Evolutionary conservation across 139 green algal genomes (phyloP).

Genomic region (Chlamydomonas urium): DNA sequence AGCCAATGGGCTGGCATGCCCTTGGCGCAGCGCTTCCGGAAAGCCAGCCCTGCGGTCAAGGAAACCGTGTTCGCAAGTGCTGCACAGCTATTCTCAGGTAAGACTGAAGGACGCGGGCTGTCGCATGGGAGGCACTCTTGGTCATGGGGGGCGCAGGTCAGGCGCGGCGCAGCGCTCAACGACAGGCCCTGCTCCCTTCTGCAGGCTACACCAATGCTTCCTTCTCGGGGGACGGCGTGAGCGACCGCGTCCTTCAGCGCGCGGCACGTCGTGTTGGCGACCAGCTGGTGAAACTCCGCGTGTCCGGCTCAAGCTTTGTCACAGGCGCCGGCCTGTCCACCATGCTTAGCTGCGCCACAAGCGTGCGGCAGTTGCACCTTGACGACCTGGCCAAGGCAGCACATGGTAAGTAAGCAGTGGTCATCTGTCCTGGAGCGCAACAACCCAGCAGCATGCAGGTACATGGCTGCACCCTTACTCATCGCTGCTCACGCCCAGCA

Average conservation of each 20-base stretch:
- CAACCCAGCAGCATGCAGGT: too few relatives aligned
- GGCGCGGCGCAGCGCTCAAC: too few relatives aligned
- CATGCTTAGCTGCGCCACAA: constrained; percentile 17
- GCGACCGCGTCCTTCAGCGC: constrained; percentile 29
- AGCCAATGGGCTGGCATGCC: constrained; percentile 29
- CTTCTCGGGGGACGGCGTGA: constrained; percentile 42
- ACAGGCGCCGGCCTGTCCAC: constrained; percentile 33
- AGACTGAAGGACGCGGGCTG: too few relatives aligned
- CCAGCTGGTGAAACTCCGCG: constrained; percentile 21
- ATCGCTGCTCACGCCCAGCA: too few relatives aligned
- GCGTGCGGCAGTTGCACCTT: constrained; percentile 30
- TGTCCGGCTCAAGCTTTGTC: constrained; percentile 21
- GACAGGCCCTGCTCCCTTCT: too few relatives aligned
- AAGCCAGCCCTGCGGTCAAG: constrained; percentile 21
- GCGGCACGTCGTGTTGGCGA: constrained; percentile 17
- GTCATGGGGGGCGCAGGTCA: too few relatives aligned
- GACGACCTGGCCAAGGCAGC: constrained; percentile 20
- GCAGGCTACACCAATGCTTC: constrained; percentile 45
- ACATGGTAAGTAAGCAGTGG: constrained; percentile 8
- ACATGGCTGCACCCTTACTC: too few relatives aligned
- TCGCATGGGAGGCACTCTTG: too few relatives aligned
- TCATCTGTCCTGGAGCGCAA: too few relatives aligned
- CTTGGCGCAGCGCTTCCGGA: constrained; percentile 32
- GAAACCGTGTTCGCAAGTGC: constrained; percentile 34
- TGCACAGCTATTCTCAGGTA: constrained; percentile 33